Conservation (phyloP, 192 early-diverging fungal species). For the Coemansia sp. region DNA sequence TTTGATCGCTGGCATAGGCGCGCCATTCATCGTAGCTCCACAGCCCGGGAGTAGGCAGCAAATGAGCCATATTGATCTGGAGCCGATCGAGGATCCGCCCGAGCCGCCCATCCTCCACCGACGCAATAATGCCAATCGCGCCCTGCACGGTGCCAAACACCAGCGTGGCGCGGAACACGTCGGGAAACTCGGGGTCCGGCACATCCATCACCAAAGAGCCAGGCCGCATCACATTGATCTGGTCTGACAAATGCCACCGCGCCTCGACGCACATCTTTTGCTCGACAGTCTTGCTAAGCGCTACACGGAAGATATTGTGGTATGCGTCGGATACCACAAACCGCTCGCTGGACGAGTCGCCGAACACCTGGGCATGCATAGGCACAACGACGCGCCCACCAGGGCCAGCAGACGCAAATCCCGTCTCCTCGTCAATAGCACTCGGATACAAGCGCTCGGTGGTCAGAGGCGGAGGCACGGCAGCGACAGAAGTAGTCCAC, state of each 20-base stretch:
- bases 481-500: conserved; percentile 43
- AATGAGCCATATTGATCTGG: conserved; percentile 65
- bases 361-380: conserved; percentile 19
- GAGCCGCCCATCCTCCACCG: conserved; percentile 64
- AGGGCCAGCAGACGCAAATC: not conserved
- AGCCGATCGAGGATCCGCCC: conserved; percentile 63
- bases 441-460: conserved; percentile 8
- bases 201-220: conserved; percentile 83
- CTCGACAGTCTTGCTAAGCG: not conserved
- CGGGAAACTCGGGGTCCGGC: conserved; percentile 63
- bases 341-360: conserved; percentile 5
- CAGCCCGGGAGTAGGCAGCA: conserved; percentile 63
- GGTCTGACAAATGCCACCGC: conserved; percentile 81
- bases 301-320: conserved; percentile 27
- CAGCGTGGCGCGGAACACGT: conserved; percentile 55
- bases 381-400: not conserved
- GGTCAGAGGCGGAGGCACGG: conserved; percentile 32
- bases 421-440: conserved; percentile 18
- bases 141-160: conserved; percentile 83
- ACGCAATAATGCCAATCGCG: conserved; percentile 76
- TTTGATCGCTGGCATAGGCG: conserved; percentile 61
- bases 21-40: conserved; percentile 74
- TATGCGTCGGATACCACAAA: conserved; percentile 43
- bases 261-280: conserved; percentile 62
- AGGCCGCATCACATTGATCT: conserved; percentile 75